phyloP scores from a whole-genome alignment of 805 yeast species.

The Metschnikowia amazonensis region DNA sequence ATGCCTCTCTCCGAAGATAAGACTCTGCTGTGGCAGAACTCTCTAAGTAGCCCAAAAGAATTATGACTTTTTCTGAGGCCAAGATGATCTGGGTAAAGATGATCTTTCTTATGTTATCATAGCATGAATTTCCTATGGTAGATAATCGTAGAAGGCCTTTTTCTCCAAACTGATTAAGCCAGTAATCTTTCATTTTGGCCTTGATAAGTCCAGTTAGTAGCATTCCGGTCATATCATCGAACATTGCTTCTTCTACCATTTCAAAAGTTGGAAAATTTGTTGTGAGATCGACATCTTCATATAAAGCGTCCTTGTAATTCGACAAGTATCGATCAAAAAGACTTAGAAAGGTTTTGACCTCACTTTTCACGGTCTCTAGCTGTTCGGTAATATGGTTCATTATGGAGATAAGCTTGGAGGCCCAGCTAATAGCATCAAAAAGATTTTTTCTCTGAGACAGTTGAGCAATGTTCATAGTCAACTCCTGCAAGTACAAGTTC shows the following conservation, averaged over 20 bases:
- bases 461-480: conserved; percentile 11
- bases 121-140: conserved; percentile 46
- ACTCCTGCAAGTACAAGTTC: conserved; percentile 15
- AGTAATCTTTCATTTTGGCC: conserved; percentile 50
- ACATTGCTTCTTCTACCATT: conserved; percentile 17
- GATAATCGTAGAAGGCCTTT: conserved; percentile 57
- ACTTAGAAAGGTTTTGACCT: conserved; percentile 24
- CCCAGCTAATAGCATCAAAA: conserved; percentile 21
- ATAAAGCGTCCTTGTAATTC: conserved; percentile 29
- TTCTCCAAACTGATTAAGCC: conserved; percentile 64
- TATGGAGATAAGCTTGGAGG: conserved; percentile 27
- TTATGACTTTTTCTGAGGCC: conserved; percentile 51
- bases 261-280: conserved; percentile 23
- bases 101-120: conserved; percentile 46
- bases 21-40: conserved; percentile 25
- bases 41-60: conserved; percentile 41
- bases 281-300: conserved; percentile 22
- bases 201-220: conserved; percentile 54
- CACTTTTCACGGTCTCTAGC: conserved; percentile 18
- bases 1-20: conserved; percentile 4
- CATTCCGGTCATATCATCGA: conserved; percentile 37
- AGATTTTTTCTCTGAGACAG: conserved; percentile 15
- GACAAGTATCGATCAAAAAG: conserved; percentile 31
- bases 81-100: conserved; percentile 51
- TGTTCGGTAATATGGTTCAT: conserved; percentile 23